phyloP scores from a whole-genome alignment of 208 protist species.

The Giardia muris region DNA sequence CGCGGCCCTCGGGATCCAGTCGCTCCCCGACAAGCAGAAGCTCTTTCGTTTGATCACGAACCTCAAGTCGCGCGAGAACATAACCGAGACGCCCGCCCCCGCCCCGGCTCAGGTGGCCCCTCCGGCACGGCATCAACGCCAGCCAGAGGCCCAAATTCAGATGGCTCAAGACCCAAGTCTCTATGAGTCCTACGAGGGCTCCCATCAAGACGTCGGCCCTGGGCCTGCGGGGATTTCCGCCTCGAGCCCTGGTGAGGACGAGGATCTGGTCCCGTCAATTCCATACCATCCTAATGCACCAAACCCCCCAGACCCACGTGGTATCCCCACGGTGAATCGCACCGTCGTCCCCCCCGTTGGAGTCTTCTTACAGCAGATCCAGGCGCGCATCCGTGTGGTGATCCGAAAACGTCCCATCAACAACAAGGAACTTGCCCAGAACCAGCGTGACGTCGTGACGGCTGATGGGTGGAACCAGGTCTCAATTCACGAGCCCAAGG shows the following conservation, averaged over 20 bases:
- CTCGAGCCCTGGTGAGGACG: not conserved
- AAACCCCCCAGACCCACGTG: not conserved
- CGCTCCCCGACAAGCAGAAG: constrained; percentile 34
- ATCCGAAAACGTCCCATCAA: constrained; percentile 40
- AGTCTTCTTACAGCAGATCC: not conserved
- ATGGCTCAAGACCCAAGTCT: not conserved
- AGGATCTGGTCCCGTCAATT: not conserved
- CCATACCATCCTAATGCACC: not conserved
- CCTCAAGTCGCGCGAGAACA: constrained; percentile 24
- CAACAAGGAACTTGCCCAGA: constrained; percentile 2
- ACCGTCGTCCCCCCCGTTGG: constrained; percentile 17
- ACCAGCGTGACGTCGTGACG: constrained; percentile 24
- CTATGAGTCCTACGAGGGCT: not conserved
- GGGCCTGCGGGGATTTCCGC: not conserved
- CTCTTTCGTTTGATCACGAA: constrained; percentile 32
- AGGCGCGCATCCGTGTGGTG: constrained; percentile 35
- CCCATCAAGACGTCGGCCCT: not conserved
- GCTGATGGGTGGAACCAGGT: not conserved
- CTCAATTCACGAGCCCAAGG: constrained; percentile 37
- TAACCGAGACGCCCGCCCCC: too few species aligned
- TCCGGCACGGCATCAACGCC: not conserved
- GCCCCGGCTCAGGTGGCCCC: not conserved
- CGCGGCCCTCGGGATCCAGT: not conserved
- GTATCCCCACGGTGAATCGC: not conserved
- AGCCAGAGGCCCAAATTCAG: not conserved